phyloP scores from a whole-genome alignment of 345 rosid species.

The Luvunga scandens region DNA sequence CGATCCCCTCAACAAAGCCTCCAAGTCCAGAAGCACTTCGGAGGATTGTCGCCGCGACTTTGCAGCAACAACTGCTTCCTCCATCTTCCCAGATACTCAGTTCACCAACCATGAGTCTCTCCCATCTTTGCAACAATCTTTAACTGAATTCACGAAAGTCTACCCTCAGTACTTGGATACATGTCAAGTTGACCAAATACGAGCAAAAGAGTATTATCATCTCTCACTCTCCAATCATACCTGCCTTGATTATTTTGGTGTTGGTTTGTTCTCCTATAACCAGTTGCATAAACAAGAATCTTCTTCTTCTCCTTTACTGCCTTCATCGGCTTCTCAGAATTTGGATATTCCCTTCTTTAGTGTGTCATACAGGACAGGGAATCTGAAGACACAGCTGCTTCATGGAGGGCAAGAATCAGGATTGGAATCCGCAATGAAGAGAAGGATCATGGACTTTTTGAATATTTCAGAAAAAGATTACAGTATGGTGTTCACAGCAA shows the following conservation, averaged over 20 bases:
- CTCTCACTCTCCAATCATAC: slow-evolving; percentile 58
- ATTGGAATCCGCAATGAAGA: slow-evolving; percentile 66
- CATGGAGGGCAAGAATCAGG: slow-evolving; percentile 67
- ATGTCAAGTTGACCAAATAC: slow-evolving; percentile 52
- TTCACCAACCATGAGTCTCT: slow-evolving; percentile 84
- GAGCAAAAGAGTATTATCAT: slow-evolving; percentile 66
- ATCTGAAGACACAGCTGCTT: slow-evolving; percentile 75
- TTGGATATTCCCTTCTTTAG: slow-evolving; percentile 79
- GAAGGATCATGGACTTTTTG: slow-evolving; percentile 71
- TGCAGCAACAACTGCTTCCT: slow-evolving; percentile 53
- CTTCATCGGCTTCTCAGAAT: slow-evolving; percentile 21
- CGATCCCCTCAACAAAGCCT: slow-evolving; percentile 32
- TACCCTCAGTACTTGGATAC: slow-evolving; percentile 63
- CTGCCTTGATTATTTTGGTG: slow-evolving; percentile 91
- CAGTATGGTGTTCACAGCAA: slow-evolving; percentile 84
- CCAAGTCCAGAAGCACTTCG: slow-evolving; percentile 42
- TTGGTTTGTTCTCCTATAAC: slow-evolving; percentile 76
- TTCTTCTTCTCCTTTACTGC: slow-evolving; percentile 27
- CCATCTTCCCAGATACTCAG: slow-evolving; percentile 64
- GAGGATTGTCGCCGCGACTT: slow-evolving; percentile 66
- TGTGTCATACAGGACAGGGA: slow-evolving; percentile 72
- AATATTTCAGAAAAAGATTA: slow-evolving; percentile 73
- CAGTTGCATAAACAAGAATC: slow-evolving; percentile 55
- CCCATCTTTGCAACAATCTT: slow-evolving; percentile 63
- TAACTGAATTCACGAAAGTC: slow-evolving; percentile 56